Evolutionary conservation across 1,284 basidiomycete species (phyloP).

Genomic region (Boletus smithii): DNA sequence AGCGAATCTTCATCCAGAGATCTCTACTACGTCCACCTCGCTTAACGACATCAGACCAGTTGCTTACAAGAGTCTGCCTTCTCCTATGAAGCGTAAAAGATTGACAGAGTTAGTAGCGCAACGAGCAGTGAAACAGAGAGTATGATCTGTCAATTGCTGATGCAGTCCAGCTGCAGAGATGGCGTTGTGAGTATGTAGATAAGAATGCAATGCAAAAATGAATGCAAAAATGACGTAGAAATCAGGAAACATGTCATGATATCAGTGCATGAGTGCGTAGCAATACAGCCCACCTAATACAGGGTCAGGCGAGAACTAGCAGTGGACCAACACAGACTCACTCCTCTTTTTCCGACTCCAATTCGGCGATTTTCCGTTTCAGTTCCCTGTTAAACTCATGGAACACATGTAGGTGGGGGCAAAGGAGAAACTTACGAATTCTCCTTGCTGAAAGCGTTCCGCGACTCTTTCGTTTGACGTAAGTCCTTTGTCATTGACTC

Average conservation of each 20-base stretch:
- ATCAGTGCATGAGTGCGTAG: conserved; percentile 53
- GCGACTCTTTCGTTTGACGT: conserved; percentile 66
- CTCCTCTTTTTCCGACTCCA: conserved; percentile 76
- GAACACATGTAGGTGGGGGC: not conserved
- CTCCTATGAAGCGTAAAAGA: conserved; percentile 23
- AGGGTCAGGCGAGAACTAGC: conserved; percentile 14
- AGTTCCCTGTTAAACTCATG: conserved; percentile 49
- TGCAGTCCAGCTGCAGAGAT: conserved; percentile 21
- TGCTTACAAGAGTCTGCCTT: conserved; percentile 24
- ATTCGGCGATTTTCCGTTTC: conserved; percentile 66
- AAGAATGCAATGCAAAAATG: conserved; percentile 22
- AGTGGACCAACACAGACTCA: conserved; percentile 40
- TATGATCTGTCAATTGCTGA: conserved; percentile 39
- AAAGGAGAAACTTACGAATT: conserved; percentile 59
- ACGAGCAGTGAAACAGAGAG: conserved; percentile 41
- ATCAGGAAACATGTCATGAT: conserved; percentile 28
- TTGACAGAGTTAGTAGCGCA: conserved; percentile 24
- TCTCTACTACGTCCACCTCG: not conserved
- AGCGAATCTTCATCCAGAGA: conserved; percentile 5
- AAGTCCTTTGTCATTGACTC: conserved; percentile 69
- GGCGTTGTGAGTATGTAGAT: conserved; percentile 26
- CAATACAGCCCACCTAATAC: conserved; percentile 58
- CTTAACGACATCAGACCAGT: conserved; percentile 3
- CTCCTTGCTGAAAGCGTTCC: conserved; percentile 70
- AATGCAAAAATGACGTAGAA: conserved; percentile 21